Conservation (phyloP, 352 stramenopile species). For the Phytophthora kernoviae region DNA sequence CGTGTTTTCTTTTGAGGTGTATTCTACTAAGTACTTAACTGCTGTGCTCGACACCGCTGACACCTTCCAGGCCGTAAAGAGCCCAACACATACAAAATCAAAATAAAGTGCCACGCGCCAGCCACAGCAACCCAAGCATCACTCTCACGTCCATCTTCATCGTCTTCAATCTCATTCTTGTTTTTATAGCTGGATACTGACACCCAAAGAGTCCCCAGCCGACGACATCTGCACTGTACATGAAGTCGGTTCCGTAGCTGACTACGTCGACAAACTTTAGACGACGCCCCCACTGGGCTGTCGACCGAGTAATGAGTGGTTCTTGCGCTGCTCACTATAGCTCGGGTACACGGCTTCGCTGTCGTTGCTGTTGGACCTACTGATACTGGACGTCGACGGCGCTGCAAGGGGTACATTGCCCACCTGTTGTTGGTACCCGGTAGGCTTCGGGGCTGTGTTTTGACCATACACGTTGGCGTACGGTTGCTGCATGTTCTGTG, state of each 20-base stretch:
- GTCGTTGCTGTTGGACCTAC: constrained; percentile 39
- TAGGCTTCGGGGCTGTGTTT: constrained; percentile 31
- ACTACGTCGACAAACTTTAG: constrained; percentile 26
- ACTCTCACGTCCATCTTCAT: not conserved
- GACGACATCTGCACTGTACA: constrained; percentile 3
- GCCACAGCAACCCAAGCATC: not conserved
- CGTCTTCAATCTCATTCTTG: constrained; percentile 1
- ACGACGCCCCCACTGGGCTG: constrained; percentile 74
- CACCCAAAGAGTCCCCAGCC: constrained; percentile 3
- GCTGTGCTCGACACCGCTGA: constrained; percentile 6
- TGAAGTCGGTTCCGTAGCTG: not conserved
- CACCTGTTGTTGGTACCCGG: constrained; percentile 37
- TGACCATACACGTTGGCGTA: constrained; percentile 28
- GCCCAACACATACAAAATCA: constrained; percentile 31
- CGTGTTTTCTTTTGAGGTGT: constrained; percentile 22
- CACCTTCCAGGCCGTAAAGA: not conserved
- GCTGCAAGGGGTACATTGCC: constrained; percentile 34
- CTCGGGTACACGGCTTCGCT: constrained; percentile 61
- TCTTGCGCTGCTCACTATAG: constrained; percentile 69
- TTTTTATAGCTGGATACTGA: not conserved
- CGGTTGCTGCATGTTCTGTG: constrained; percentile 34
- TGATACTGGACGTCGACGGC: constrained; percentile 19
- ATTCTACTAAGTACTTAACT: constrained; percentile 33
- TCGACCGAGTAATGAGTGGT: constrained; percentile 66
- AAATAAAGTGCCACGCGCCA: constrained; percentile 18